Evolutionary conservation across 306 rosid genomes (phyloP).

Genomic region (Lithocarpus polystachyus): DNA sequence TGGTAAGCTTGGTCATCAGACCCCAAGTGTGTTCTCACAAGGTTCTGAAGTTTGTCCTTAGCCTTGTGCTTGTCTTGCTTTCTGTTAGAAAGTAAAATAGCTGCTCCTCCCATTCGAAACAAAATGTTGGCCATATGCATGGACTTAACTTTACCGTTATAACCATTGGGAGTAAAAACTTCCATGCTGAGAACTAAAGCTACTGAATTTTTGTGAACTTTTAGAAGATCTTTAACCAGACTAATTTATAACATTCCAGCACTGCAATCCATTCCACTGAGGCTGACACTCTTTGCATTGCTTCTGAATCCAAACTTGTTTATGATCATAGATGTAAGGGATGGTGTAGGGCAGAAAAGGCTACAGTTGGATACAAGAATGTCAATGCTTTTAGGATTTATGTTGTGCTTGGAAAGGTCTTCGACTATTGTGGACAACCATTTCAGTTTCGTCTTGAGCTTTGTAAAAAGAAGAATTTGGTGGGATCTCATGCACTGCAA

Average conservation of each 20-base stretch:
- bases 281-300: conserved; percentile 50
- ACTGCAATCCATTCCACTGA: conserved; percentile 80
- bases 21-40: conserved; percentile 59
- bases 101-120: conserved; percentile 76
- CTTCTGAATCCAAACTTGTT: conserved; percentile 67
- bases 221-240: conserved; percentile 57
- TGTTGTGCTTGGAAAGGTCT: conserved; percentile 45
- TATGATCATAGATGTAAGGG: conserved; percentile 58
- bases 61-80: conserved; percentile 45
- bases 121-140: conserved; percentile 56
- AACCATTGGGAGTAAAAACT: conserved; percentile 54
- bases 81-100: conserved; percentile 55
- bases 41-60: conserved; percentile 58
- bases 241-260: conserved; percentile 62
- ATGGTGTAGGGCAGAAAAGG: conserved; percentile 68
- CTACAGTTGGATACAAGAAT: conserved; percentile 76
- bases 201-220: conserved; percentile 51
- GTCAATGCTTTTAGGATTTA: conserved; percentile 61
- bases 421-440: conserved; percentile 50
- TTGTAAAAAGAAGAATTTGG: conserved; percentile 17
- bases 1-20: conserved; percentile 53
- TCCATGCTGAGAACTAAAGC: conserved; percentile 74
- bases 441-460: conserved; percentile 37
- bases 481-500: conserved; percentile 47
- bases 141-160: conserved; percentile 46